A percentile compares a stretch with the other conserved stretches of the same genome.
These are phyloP conservation scores for Thelephora aurantiotincta DNA, from an alignment of 768 basidiomycete genomes.

Conservation along the genomic window DNA sequence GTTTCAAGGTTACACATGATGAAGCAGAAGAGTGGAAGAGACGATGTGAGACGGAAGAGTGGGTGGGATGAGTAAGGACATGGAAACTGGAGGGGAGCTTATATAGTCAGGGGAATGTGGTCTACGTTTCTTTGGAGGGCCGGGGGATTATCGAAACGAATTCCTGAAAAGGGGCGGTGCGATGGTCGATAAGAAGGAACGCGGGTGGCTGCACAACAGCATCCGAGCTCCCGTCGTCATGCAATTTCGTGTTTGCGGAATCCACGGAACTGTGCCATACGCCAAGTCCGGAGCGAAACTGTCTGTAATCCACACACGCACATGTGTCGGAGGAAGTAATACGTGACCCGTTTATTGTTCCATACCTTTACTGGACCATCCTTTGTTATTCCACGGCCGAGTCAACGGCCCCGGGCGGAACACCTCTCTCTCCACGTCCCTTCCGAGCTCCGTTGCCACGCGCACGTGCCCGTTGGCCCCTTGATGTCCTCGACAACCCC, in stretches of 20 bases:
- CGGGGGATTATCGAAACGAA: too few species aligned
- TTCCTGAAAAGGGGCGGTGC: too few species aligned
- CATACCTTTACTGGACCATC: neutral
- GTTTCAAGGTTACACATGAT: conserved; percentile 26
- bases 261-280: too few species aligned
- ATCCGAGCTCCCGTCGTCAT: too few species aligned
- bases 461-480: conserved; percentile 10
- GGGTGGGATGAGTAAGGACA: conserved; percentile 6
- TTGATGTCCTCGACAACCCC: conserved; percentile 21
- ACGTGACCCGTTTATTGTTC: neutral
- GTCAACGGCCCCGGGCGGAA: conserved; percentile 1
- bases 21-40: conserved; percentile 1
- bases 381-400: neutral
- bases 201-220: too few species aligned
- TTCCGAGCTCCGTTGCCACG: conserved; percentile 6
- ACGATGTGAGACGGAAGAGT: conserved; percentile 6
- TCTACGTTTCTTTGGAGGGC: too few species aligned
- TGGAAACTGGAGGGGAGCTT: conserved; percentile 5
- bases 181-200: too few species aligned
- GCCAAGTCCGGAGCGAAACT: too few species aligned
- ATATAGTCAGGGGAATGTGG: conserved; percentile 1
- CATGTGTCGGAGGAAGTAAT: too few species aligned
- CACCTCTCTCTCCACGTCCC: conserved; percentile 1
- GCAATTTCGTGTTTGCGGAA: too few species aligned
- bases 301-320: too few species aligned